A percentile compares a stretch with the other conserved stretches of the same genome.
phyloP scores from a whole-genome alignment of 2,329 filamentous ascomycete species.

The Dothistroma pini region DNA sequence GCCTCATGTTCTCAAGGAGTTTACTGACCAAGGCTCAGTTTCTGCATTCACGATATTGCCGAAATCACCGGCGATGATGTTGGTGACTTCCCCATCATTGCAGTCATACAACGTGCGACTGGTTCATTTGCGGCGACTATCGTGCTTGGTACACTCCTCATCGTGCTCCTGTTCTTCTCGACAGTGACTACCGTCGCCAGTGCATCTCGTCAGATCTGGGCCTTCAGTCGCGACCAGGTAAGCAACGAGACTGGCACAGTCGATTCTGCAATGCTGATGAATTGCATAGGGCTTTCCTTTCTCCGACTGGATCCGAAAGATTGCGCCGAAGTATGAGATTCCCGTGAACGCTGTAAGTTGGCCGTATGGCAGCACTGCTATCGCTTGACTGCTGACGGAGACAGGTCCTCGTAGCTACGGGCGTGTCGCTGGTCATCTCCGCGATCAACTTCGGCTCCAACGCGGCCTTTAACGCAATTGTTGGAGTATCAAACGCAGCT shows the following conservation, averaged over 20 bases:
- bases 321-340: conserved; percentile 31
- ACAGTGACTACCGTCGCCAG: conserved; percentile 36
- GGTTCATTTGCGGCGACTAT: conserved; percentile 30
- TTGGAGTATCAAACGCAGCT: conserved; percentile 38
- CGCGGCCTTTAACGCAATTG: conserved; percentile 41
- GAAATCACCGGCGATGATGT: conserved; percentile 24
- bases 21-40: conserved; percentile 21
- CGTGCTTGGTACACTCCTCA: conserved; percentile 31
- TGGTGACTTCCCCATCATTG: conserved; percentile 31
- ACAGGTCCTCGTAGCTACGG: conserved; percentile 29
- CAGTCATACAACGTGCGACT: conserved; percentile 32
- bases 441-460: conserved; percentile 43
- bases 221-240: conserved; percentile 33
- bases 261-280: conserved; percentile 3
- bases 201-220: conserved; percentile 35
- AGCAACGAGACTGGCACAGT: neutral
- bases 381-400: conserved; percentile 5
- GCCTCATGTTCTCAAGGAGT: too few species aligned
- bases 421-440: conserved; percentile 35
- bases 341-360: conserved; percentile 33
- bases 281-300: conserved; percentile 32
- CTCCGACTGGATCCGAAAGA: conserved; percentile 33
- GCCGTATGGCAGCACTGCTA: neutral
- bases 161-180: conserved; percentile 34
- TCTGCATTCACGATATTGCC: conserved; percentile 30